phyloP scores from a whole-genome alignment of 192 early-diverging fungal genomes.

The Linnemannia schmuckeri region DNA sequence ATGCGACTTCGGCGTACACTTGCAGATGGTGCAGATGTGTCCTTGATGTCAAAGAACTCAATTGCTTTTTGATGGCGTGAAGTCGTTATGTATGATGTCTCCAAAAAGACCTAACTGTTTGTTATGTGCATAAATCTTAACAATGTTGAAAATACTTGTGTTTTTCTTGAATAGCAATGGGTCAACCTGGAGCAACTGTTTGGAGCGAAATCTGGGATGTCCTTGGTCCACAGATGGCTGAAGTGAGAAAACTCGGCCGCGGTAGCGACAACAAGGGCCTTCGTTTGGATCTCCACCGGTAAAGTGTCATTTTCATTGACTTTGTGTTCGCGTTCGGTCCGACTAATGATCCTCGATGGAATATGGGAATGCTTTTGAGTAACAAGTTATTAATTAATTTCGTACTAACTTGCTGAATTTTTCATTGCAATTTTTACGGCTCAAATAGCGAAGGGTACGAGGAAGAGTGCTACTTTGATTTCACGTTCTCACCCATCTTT shows the following conservation, averaged over 20 bases:
- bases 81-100: neutral
- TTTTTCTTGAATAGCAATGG: conserved; percentile 33
- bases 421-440: neutral
- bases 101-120: too few species aligned
- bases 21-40: neutral
- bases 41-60: neutral
- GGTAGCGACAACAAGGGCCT: conserved; percentile 32
- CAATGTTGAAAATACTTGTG: neutral
- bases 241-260: conserved; percentile 8
- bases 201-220: conserved; percentile 53
- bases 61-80: neutral
- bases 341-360: too few species aligned
- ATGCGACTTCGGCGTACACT: neutral
- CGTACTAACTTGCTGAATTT: neutral
- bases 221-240: conserved; percentile 24
- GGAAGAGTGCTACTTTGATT: conserved; percentile 60
- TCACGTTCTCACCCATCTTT: conserved; percentile 57
- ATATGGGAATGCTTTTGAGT: neutral
- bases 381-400: neutral
- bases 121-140: neutral
- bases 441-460: conserved; percentile 49
- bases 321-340: too few species aligned
- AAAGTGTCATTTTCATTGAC: neutral
- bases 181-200: conserved; percentile 28
- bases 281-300: conserved; percentile 46